Evolutionary conservation across 495 filamentous ascomycete genomes (phyloP).

Genomic region (Aspergillus nidulans): DNA sequence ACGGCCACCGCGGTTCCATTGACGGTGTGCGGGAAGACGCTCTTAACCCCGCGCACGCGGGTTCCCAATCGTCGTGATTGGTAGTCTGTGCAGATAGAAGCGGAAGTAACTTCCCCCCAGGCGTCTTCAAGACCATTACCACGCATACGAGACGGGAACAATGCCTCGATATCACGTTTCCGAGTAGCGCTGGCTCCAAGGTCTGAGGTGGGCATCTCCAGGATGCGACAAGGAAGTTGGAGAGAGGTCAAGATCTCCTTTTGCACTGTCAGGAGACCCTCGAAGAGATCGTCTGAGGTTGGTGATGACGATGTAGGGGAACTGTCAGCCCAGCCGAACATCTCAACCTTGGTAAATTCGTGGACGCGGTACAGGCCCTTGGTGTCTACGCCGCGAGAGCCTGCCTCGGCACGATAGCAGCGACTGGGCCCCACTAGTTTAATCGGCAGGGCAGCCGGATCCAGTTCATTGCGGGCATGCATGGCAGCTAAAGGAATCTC

Average conservation of each 20-base stretch:
- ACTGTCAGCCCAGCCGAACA: conserved; percentile 76
- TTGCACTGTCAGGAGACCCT: conserved; percentile 81
- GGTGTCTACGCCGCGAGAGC: conserved; percentile 78
- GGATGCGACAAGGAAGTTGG: conserved; percentile 76
- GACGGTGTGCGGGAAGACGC: conserved; percentile 73
- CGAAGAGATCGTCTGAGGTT: conserved; percentile 57
- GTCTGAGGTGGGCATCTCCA: conserved; percentile 88
- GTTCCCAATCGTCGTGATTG: conserved; percentile 81
- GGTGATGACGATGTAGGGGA: conserved; percentile 29
- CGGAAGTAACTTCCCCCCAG: conserved; percentile 91
- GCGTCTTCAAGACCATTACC: conserved; percentile 58
- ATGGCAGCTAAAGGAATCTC: conserved; percentile 93
- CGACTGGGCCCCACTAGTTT: conserved; percentile 79
- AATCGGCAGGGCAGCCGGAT: conserved; percentile 60
- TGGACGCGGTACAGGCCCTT: conserved; percentile 98
- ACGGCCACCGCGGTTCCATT: conserved; percentile 94
- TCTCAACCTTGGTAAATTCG: conserved; percentile 97
- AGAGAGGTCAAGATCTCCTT: conserved; percentile 72
- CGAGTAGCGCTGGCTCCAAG: conserved; percentile 81
- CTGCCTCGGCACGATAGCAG: conserved; percentile 92
- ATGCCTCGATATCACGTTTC: conserved; percentile 90
- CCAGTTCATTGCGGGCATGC: conserved; percentile 68
- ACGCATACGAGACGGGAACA: conserved; percentile 74
- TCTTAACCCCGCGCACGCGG: conserved; percentile 47
- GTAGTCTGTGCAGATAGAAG: conserved; percentile 92